Evolutionary conservation across 345 rosid genomes (phyloP), one percentile per base, ranked within the genome.

Genomic region (Citrus inodora): DNA sequence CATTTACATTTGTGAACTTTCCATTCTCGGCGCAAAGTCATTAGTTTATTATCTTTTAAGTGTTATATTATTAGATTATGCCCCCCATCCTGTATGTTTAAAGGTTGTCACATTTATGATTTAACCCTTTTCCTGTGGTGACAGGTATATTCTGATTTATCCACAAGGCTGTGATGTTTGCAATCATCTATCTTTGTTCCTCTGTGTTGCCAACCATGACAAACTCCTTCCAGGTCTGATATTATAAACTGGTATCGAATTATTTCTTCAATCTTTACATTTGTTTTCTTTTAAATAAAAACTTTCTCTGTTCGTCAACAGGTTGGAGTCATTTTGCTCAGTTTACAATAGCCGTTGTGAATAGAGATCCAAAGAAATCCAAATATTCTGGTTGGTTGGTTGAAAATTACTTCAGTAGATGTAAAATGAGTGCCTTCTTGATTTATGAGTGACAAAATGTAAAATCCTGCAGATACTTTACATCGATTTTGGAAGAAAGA

Each of bases 241-340:
- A 30, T 67, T 55, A 24, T 64, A 30, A 42, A 14, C 64, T 62
- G 59, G 33, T 65, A 72, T 68, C 17, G 11, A 55, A 53, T 72
- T 67, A 8, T 33, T 70, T 40, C 21, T 75, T 72, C 14, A 17
- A 73, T 76, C 27, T 65, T 46, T 74, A 16, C 55, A 65, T 19
- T 70, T 48, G 28, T 79, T 33, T 71, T 72, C 37, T 70, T 22
- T 53, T 53, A 16, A 53, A 61, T 61, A 30, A 16, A 71, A 16
- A 65, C 70, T 76, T 11, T 71, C 8, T 70, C 71, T 70, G 14
- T 32, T 46, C 75, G 14, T 78, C 86, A 70, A 76, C 85, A 95
- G 99, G 98, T 22, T 95, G 99, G 98, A 91, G 96, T 84, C 97
- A 93, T 87, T 93, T 92, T 87, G 99, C 95, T 60, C 98, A 93